Evolutionary conservation across 2,329 filamentous ascomycete genomes (phyloP), one percentile per base, ranked within the genome.

Genomic region (Apiospora koreana): DNA sequence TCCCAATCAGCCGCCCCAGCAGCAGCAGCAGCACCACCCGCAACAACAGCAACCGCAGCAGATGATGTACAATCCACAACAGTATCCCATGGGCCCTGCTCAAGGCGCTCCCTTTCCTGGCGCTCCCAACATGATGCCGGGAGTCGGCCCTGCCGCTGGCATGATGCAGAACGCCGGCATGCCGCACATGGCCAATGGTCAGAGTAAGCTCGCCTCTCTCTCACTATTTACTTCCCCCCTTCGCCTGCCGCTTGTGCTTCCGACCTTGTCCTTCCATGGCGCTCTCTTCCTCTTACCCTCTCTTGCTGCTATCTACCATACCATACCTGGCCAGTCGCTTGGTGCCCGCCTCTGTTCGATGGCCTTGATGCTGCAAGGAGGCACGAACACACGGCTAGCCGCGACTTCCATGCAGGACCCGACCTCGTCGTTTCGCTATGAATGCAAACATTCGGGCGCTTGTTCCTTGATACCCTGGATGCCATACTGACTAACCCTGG

Each of bases 121-220:
- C 65, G 85, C 82, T 73, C 84, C 84, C 68, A 88, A 86, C 80
- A 88, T 89, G 86, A 88, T 88, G 83, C 81, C 83, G 67, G 84
- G 82, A 73, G 80, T 80, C 73, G 86, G 84, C 50, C 84, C 85
- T 81, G 84, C 83, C 80, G 87, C 54, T 69, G 70, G 85, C 77
- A 90, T 91, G 88, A 90, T 91, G 88, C 88, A 87, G 81, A 89
- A 86, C 78, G 80, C 86, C 75, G 85, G 81, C 77, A 88, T 89
- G 86, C 85, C 84, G 73, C 86, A 87, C 78, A 89, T 89, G 86
- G 82, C 83, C 74, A 89, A 89, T 83, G 86, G 87, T 68, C 87
- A 89, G 78, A 88, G 87, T 89, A 82, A 85, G 87, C 84, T 58
- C n/a, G 72, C 71, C 71, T 74, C 75, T 72, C 71, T 74, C 75